Evolutionary conservation across 2,329 filamentous ascomycete species (phyloP).

Genomic region (Fusarium pseudoanthophilum): DNA sequence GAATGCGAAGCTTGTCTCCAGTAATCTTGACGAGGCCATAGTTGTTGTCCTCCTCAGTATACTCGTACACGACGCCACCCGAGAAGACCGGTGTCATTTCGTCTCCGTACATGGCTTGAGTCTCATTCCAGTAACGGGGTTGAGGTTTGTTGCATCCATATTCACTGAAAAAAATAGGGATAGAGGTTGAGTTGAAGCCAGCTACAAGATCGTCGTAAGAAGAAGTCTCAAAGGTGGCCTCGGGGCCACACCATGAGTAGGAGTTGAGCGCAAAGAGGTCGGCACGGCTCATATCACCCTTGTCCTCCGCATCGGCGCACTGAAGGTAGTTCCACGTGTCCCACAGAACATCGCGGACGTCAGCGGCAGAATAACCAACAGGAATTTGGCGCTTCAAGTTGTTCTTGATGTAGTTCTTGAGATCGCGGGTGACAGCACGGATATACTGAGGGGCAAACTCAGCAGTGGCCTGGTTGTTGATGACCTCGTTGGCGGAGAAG

Average conservation of each 20-base stretch:
- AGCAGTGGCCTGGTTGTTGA: constrained; percentile 72
- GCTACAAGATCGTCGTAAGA: constrained; percentile 71
- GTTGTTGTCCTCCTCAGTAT: constrained; percentile 74
- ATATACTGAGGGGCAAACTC: constrained; percentile 74
- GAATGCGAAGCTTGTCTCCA: constrained; percentile 66
- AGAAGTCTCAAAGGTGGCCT: constrained; percentile 70
- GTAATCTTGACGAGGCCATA: constrained; percentile 73
- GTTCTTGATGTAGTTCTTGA: constrained; percentile 83
- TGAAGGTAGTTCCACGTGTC: constrained; percentile 82
- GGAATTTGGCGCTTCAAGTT: constrained; percentile 75
- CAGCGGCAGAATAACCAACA: constrained; percentile 83
- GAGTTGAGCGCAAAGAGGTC: constrained; percentile 82
- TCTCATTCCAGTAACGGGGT: constrained; percentile 82
- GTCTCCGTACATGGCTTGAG: constrained; percentile 75
- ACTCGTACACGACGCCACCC: constrained; percentile 86
- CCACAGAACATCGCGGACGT: constrained; percentile 77
- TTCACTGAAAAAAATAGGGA: constrained; percentile 86
- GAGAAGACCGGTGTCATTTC: constrained; percentile 76
- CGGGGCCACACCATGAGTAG: constrained; percentile 74
- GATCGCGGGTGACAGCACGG: constrained; percentile 79
- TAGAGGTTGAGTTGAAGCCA: constrained; percentile 72
- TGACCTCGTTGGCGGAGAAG: constrained; percentile 84
- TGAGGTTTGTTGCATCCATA: constrained; percentile 79
- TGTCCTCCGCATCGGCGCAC: constrained; percentile 67
- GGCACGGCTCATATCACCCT: constrained; percentile 69